These are phyloP conservation scores for Aspergillus ustus DNA, from an alignment of 2,329 filamentous ascomycete genomes.

Conservation along the genomic window DNA sequence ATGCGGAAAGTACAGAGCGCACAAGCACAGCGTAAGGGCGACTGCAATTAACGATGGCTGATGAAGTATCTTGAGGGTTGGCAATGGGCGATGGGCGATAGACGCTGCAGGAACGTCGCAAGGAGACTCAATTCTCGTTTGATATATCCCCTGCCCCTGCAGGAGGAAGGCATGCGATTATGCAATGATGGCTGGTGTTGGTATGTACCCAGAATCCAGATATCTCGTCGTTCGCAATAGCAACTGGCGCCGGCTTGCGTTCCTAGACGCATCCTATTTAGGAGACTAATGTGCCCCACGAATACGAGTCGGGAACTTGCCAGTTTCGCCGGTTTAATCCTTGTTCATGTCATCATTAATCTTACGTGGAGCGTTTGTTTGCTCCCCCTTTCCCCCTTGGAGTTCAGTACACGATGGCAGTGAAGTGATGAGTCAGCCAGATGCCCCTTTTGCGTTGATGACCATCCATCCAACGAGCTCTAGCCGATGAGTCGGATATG, in stretches of 20 bases:
- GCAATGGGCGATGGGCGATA: not conserved
- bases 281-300: constrained; percentile 4
- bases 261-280: not conserved
- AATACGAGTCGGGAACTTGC: constrained; percentile 17
- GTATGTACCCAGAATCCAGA: not conserved
- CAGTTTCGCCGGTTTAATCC: constrained; percentile 6
- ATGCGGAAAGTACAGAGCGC: constrained; percentile 5
- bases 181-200: constrained; percentile 11
- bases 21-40: constrained; percentile 19
- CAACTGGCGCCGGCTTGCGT: constrained; percentile 1
- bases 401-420: not conserved
- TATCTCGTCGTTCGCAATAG: not conserved
- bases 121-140: constrained; percentile 13
- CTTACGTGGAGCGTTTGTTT: not conserved
- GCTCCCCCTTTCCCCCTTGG: constrained; percentile 20
- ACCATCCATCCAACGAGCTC: not conserved
- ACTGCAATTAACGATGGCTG: constrained; percentile 6
- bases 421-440: not conserved
- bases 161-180: constrained; percentile 7
- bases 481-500: not conserved
- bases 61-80: not conserved
- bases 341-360: constrained; percentile 14
- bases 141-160: constrained; percentile 11
- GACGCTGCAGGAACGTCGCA: constrained; percentile 19
- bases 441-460: not conserved